Evolutionary conservation across 805 yeast species (phyloP), one percentile per base, ranked within the genome.

Genomic region (Ogataea philodendri): DNA sequence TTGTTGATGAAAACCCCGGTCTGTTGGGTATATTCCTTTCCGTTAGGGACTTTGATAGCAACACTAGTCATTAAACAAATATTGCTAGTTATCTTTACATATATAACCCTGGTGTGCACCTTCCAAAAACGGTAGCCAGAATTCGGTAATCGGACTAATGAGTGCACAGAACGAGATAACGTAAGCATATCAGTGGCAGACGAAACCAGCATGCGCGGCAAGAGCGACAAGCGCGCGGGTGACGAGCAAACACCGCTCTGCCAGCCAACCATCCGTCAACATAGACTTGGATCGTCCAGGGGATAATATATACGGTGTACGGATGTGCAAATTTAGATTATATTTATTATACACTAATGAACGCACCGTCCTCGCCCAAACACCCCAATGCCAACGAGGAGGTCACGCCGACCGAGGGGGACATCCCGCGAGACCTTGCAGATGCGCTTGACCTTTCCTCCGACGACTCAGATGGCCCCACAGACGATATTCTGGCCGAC

Each of bases 1-100:
- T 85, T 85, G 69, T 86, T 82, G 60, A 89, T 86, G 71, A 85
- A 89, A 51, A 89, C 66, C 45, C 96, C 96, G 8, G 84, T 80
- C 51, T 96, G 96, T 66, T 58, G 84, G 34, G 66, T 66, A 50
- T 76, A 76, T 20, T 65, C 57, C 39, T 64, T 63, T 30, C 83
- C 83, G 52, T 74, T 78, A 40, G 83, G 82, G 41, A 59, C 42
- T 4, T 27, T 35, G 38, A 59, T 49, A 20, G 50, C 49, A 7
- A 46, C 52, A 19, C 17, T 24, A 4, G 26, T 19, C 39, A 35
- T 35, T 22, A n/a, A 17, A 23, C 5, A 25, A 26, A n/a, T n/a
- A n/a, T n/a, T n/a, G n/a, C n/a, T n/a, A n/a, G n/a, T n/a, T n/a
- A n/a, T n/a, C n/a, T n/a, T n/a, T n/a, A n/a, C n/a, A n/a, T n/a